phyloP scores from a whole-genome alignment of 371 early-diverging fungal species.

The Zopfochytrium polystomum region DNA sequence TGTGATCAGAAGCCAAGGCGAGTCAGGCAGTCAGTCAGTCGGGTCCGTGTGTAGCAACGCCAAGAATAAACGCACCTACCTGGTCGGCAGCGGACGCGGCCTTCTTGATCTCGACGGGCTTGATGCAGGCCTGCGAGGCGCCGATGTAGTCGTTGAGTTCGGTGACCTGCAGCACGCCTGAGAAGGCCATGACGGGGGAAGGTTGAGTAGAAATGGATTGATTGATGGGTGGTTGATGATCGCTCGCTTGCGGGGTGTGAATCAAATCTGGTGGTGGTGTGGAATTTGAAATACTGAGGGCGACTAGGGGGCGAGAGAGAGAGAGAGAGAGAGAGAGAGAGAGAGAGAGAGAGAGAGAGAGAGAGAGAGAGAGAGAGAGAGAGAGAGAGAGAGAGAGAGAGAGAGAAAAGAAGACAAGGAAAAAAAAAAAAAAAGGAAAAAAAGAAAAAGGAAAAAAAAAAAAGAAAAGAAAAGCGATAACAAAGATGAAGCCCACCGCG shows the following conservation, averaged over 20 bases:
- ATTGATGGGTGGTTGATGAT: no score
- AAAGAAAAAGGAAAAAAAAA: neutral
- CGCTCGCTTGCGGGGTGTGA: no score
- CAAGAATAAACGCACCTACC: conserved; percentile 12
- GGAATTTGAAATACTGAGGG: neutral
- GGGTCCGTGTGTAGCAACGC: no score
- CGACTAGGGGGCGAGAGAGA: neutral
- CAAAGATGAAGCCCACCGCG: no score
- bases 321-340: no score
- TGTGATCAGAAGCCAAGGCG: neutral
- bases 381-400: neutral
- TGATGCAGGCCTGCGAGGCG: conserved; percentile 85
- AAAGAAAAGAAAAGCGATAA: neutral
- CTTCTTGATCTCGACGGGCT: conserved; percentile 81
- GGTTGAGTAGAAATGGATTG: no score
- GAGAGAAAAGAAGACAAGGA: neutral
- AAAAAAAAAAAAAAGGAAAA: neutral
- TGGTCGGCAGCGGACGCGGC: conserved; percentile 49
- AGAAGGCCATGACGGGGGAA: conserved; percentile 17
- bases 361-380: neutral
- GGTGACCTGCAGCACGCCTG: conserved; percentile 61
- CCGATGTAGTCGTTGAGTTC: conserved; percentile 95
- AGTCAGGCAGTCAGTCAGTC: no score
- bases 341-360: neutral
- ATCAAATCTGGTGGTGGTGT: neutral